phyloP scores from a whole-genome alignment of 2,329 filamentous ascomycete genomes.

The Sporothrix brasiliensis region DNA sequence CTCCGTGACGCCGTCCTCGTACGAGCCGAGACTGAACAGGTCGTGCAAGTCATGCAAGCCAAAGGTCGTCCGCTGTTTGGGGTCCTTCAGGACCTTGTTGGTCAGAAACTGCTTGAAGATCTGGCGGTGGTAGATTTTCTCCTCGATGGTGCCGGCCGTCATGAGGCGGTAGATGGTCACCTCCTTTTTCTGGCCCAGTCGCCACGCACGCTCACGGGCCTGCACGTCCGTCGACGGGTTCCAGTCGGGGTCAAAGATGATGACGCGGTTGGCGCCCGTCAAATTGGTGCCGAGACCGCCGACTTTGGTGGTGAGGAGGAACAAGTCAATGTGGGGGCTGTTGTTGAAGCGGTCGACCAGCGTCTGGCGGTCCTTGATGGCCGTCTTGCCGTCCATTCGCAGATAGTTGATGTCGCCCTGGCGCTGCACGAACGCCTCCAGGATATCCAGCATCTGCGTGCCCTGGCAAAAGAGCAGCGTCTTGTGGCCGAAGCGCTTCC shows the following conservation, averaged over 20 bases:
- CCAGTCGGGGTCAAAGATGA: slow-evolving; percentile 99
- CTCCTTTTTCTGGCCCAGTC: slow-evolving; percentile 89
- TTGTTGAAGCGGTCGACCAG: slow-evolving; percentile 94
- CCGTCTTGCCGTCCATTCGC: slow-evolving; percentile 91
- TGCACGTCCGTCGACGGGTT: slow-evolving; percentile 96
- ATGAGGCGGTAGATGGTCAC: slow-evolving; percentile 98
- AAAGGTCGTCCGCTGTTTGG: slow-evolving; percentile 89
- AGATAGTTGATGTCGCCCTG: slow-evolving; percentile 73
- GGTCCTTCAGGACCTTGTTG: slow-evolving; percentile 93
- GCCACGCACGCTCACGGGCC: slow-evolving; percentile 92
- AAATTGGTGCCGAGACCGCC: slow-evolving; percentile 92
- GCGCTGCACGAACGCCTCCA: slow-evolving; percentile 75
- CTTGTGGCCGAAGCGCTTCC: slow-evolving; percentile 90
- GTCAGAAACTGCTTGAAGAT: slow-evolving; percentile 98
- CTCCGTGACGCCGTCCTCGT: slow-evolving; percentile 71
- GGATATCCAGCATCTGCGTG: slow-evolving; percentile 91
- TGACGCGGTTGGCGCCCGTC: slow-evolving; percentile 91
- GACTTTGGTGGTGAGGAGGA: slow-evolving; percentile 92
- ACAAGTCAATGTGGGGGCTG: slow-evolving; percentile 76
- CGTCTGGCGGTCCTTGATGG: slow-evolving; percentile 82
- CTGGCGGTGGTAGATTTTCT: slow-evolving; percentile 98
- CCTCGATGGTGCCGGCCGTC: slow-evolving; percentile 96
- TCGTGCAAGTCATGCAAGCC: slow-evolving; percentile 89
- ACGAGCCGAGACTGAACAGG: slow-evolving; percentile 76
- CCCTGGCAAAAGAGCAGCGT: slow-evolving; percentile 91